Evolutionary conservation across 1,284 basidiomycete species (phyloP).

Genomic region (Malassezia psittaci): DNA sequence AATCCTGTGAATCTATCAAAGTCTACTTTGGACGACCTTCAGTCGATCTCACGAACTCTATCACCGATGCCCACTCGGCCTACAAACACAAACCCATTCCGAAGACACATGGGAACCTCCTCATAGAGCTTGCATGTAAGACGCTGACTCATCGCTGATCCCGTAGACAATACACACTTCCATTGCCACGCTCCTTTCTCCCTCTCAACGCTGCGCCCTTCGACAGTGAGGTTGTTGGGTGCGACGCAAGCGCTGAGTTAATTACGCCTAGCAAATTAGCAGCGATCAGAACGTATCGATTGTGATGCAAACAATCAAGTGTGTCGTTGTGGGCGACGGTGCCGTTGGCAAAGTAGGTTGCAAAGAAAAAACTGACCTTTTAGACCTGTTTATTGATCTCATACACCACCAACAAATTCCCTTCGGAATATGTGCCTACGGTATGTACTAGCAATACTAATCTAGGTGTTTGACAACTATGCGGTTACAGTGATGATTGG

Average conservation of each 20-base stretch:
- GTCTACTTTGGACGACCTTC: neutral
- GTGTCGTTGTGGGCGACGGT: constrained; percentile 98
- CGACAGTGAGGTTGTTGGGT: constrained; percentile 1
- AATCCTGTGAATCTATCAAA: neutral
- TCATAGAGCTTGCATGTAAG: neutral
- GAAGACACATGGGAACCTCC: neutral
- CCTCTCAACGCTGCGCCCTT: neutral
- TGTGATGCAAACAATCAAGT: constrained; percentile 53
- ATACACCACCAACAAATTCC: constrained; percentile 82
- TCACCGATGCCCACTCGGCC: neutral
- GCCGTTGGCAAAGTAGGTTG: constrained; percentile 88
- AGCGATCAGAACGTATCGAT: neutral
- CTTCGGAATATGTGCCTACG: constrained; percentile 82
- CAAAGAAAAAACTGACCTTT: neutral
- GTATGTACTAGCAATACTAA: constrained; percentile 49
- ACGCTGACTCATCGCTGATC: constrained; percentile 4
- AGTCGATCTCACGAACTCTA: neutral
- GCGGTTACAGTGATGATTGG: constrained; percentile 99
- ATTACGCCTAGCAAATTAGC: neutral
- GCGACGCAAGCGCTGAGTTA: neutral
- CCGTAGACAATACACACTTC: constrained; percentile 1
- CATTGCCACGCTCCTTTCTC: constrained; percentile 5
- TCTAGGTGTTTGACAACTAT: constrained; percentile 85
- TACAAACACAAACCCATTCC: neutral
- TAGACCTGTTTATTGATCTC: constrained; percentile 98